These are phyloP conservation scores for Nicotiana noctiflora DNA, from an alignment of 257 asterid genomes.

Conservation along the genomic window DNA sequence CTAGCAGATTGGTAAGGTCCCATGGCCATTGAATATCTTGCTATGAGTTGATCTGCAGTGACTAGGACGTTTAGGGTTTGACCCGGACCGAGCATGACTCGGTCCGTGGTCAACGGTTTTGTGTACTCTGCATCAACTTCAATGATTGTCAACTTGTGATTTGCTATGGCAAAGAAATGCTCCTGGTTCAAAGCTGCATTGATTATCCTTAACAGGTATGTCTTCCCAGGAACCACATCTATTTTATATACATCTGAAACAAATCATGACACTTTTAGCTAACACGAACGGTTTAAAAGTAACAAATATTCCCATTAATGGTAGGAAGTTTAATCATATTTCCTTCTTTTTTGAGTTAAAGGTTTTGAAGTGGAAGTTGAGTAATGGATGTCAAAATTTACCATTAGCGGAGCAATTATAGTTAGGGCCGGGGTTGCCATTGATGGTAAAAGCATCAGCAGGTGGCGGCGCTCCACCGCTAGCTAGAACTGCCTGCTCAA, in stretches of 20 bases:
- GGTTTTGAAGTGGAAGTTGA: not conserved
- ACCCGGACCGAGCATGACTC: constrained; percentile 62
- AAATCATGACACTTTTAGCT: not conserved
- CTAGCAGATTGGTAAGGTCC: constrained; percentile 65
- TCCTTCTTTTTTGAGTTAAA: not conserved
- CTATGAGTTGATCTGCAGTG: constrained; percentile 51
- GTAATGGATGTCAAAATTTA: constrained; percentile 7
- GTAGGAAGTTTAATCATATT: not conserved
- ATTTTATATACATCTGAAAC: constrained; percentile 47
- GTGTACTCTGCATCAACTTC: constrained; percentile 69
- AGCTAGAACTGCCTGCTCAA: constrained; percentile 38
- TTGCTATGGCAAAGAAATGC: constrained; percentile 51
- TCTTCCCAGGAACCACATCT: constrained; percentile 48
- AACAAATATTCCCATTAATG: not conserved
- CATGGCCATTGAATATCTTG: constrained; percentile 48
- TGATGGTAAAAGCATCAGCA: constrained; percentile 56
- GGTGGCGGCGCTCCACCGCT: constrained; percentile 50
- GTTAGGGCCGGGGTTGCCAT: constrained; percentile 70
- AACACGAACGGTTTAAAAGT: not conserved
- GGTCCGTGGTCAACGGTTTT: constrained; percentile 40
- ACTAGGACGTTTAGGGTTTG: constrained; percentile 52
- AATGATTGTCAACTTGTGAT: constrained; percentile 47
- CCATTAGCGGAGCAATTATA: constrained; percentile 58
- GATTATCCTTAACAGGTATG: constrained; percentile 53
- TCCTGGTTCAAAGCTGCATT: constrained; percentile 54